Base-by-base conservation (phyloP, 768 basidiomycete species). In the Hypholoma fasciculare region DNA sequence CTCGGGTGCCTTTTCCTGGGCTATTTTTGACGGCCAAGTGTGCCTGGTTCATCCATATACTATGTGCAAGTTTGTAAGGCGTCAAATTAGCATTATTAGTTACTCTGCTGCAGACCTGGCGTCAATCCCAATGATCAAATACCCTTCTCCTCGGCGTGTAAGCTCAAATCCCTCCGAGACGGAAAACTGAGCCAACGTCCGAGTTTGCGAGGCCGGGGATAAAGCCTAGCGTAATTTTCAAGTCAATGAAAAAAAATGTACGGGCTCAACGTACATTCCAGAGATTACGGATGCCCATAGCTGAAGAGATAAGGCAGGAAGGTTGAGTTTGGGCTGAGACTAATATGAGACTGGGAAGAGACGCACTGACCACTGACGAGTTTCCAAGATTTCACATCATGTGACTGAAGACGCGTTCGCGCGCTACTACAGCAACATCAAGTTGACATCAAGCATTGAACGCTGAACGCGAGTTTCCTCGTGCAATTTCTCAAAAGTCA, bases 11-110 rank as follows among this genome's bases (percentile, higher is more conserved):
- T 43, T 56, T 60, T 16, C 43, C 12, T 40, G 13, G 39, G 13
- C n/a, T 13, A n/a, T n/a, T 47, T 7, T 37, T 19, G 17, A 56
- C 48, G 1, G 58, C 60, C 2, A 56, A 48, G 19, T 64, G 60
- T 7, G 57, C 54, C 50, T 60, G 48, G 39, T 62, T 50, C 50
- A 61, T 59, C 63, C 63, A 64, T 1, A 62, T 42, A 40, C 60
- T 65, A n/a, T 13, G 39, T n/a, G n/a, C 13, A 40, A 13, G 39
- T n/a, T 14, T 49, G 48, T 27, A 8, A 13, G 11, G 48, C 19
- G 12, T 26, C 48, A 26, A n/a, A 34, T 8, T 8, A 8, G 26
- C 27, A 26, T 20, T 26, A 27, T 16, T 6, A 26, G 23, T 26
- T 26, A 11, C 14, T 23, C 8, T 12, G 27, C 27, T 30, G 27